Evolutionary conservation across 805 yeast genomes (phyloP), one percentile per base, ranked within the genome.

Genomic region (Schwanniomyces pseudopolymorphus): DNA sequence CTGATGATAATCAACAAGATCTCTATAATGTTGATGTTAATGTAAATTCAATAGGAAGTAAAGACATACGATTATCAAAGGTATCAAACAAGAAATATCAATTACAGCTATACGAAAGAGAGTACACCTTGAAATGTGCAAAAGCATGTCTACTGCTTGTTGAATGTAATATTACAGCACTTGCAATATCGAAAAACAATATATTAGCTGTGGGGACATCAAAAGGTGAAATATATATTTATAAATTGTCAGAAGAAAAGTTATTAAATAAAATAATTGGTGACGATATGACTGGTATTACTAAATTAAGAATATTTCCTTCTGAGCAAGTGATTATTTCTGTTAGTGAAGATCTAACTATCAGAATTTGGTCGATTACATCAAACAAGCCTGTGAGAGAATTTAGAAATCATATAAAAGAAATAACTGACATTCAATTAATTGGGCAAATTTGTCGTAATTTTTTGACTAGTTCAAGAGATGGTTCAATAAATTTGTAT

Each of bases 371-470:
- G 91, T 75, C 80, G 21, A 58, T 73, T 4, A 38, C 28, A 16
- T 47, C 52, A n/a, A 43, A 41, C 13, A 37, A 39, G 11, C 48
- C 52, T 8, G 46, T 48, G 27, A 55, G 90, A 43, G 67, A 75
- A 0, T 73, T 85, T 51, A 47, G 48, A 3, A 80, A 79, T 4
- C 91, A 84, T 50, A 74, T 58, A 21, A 62, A 62, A 2, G 63
- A 73, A 11, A 67, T 84, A 10, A 77, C 80, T 2, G 84, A 72
- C 50, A 49, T 79, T 2, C 72, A 63, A 2, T 54, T 84, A 50
- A 65, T 87, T 16, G 90, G 82, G 0, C 66, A 78, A 14, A 42
- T 28, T n/a, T 95, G 96, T 1, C 66, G 92, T 35, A 86, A 87
- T 57, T 68, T 88, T 48, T 50, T 85, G 16, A 75, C 85, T 5